Evolutionary conservation across 805 yeast species (phyloP).

Genomic region (Starmerella powellii): DNA sequence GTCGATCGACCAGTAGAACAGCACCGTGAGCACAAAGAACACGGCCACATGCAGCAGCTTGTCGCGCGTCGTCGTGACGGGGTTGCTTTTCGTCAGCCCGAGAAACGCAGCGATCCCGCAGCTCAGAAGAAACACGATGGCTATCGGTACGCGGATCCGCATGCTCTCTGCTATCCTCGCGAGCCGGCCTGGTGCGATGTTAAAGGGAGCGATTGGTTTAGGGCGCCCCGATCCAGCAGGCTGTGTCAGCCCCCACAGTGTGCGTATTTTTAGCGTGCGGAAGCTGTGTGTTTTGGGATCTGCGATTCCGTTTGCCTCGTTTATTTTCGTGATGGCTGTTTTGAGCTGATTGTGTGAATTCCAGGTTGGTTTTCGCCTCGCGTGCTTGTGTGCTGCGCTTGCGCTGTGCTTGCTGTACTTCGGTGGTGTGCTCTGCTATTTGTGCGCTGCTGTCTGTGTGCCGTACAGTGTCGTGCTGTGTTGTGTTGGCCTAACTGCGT

Average conservation of each 20-base stretch:
- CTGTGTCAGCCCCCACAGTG: too few species aligned
- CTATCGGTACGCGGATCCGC: conserved; percentile 22
- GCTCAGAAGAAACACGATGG: conserved; percentile 18
- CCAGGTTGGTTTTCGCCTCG: too few species aligned
- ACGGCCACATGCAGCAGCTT: conserved; percentile 30
- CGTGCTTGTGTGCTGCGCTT: too few species aligned
- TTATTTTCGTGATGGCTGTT: too few species aligned
- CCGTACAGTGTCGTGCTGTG: too few species aligned
- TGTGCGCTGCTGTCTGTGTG: too few species aligned
- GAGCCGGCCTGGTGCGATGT: background rate
- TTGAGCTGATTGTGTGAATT: too few species aligned
- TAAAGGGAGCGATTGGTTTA: background rate
- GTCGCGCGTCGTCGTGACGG: conserved; percentile 30
- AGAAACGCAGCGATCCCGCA: conserved; percentile 19
- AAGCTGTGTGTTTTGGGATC: conserved; percentile 7
- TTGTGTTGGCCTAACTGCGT: too few species aligned
- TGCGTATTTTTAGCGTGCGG: background rate
- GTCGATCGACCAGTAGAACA: conserved; percentile 36
- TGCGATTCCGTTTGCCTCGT: too few species aligned
- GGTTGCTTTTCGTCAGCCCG: conserved; percentile 23
- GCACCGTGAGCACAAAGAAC: conserved; percentile 30
- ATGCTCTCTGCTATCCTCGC: conserved; percentile 7
- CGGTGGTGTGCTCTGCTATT: too few species aligned
- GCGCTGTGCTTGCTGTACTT: too few species aligned
- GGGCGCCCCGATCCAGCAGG: too few species aligned